Evolutionary conservation across 495 filamentous ascomycete genomes (phyloP).

Genomic region (Xylaria intraflava): DNA sequence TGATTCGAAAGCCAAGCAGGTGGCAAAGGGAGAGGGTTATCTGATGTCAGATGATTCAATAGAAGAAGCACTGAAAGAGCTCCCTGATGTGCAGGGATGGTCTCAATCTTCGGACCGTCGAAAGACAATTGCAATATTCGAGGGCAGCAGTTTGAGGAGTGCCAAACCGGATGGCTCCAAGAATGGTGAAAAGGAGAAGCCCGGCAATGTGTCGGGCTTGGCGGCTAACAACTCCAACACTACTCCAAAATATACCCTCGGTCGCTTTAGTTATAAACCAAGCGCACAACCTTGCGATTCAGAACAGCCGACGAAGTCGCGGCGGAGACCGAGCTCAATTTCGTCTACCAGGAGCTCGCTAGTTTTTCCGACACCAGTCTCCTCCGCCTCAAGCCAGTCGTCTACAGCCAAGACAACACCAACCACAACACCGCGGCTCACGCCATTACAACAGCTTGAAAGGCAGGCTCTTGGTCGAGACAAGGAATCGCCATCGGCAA

Average conservation of each 20-base stretch:
- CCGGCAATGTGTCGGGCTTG: background rate
- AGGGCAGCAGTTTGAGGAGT: constrained; percentile 9
- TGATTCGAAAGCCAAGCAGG: constrained; percentile 12
- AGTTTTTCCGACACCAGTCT: constrained; percentile 18
- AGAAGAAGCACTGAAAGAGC: constrained; percentile 36
- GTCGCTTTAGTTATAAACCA: constrained; percentile 16
- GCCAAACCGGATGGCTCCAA: background rate
- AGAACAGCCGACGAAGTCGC: background rate
- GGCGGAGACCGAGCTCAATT: constrained; percentile 13
- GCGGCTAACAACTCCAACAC: constrained; percentile 10
- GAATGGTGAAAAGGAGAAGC: constrained; percentile 4
- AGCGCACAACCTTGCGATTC: background rate
- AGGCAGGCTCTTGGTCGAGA: constrained; percentile 34
- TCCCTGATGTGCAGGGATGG: constrained; percentile 34
- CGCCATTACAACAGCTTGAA: constrained; percentile 43
- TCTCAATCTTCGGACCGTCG: constrained; percentile 10
- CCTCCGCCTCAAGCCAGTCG: constrained; percentile 31
- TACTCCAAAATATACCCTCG: constrained; percentile 11
- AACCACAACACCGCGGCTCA: constrained; percentile 18
- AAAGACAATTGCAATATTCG: constrained; percentile 23
- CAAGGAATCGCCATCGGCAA: constrained; percentile 28
- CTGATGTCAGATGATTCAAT: constrained; percentile 43
- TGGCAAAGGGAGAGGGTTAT: constrained; percentile 22
- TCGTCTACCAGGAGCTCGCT: constrained; percentile 23
- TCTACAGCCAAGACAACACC: constrained; percentile 25